Conservation (phyloP, 441 rosid species). For the Hypseocharis bilobata region DNA sequence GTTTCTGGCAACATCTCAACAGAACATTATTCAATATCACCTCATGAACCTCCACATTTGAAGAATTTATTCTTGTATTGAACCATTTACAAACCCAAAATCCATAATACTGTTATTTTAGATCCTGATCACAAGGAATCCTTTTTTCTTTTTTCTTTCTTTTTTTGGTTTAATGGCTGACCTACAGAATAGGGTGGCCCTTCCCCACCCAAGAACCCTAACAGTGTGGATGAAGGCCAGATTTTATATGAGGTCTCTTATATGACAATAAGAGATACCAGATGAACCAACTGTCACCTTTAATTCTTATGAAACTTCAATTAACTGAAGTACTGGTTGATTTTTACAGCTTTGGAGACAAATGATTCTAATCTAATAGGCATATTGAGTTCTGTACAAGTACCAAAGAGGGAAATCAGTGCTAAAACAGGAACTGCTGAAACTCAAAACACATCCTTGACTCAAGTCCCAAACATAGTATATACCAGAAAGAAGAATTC, state of each 20-base stretch:
- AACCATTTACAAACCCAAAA: slow-evolving; percentile 5
- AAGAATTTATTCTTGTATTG: not conserved
- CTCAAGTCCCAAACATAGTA: slow-evolving; percentile 33
- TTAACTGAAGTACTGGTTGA: not conserved
- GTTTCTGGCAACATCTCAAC: slow-evolving; percentile 4
- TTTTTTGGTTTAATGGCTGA: too few relatives aligned
- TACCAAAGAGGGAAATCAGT: slow-evolving; percentile 22
- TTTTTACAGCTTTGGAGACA: slow-evolving; percentile 20
- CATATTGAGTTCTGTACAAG: slow-evolving; percentile 16
- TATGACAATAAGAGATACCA: too few relatives aligned
- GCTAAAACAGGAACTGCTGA: slow-evolving; percentile 20
- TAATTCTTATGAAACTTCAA: not conserved
- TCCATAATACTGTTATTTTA: not conserved
- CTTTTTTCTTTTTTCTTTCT: too few relatives aligned
- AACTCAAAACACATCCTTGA: slow-evolving; percentile 17
- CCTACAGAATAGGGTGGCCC: too few relatives aligned
- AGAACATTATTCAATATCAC: slow-evolving; percentile 2
- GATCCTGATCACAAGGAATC: not conserved
- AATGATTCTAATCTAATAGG: slow-evolving; percentile 15
- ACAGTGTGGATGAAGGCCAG: too few relatives aligned
- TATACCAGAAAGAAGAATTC: slow-evolving; percentile 42
- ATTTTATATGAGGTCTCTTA: too few relatives aligned
- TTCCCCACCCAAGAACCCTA: too few relatives aligned
- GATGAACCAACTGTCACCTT: not conserved
- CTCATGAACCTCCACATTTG: slow-evolving; percentile 2